Percentiles rank a stretch among this genome's conserved stretches.
phyloP scores from a whole-genome alignment of 2,329 filamentous ascomycete genomes.

The Sphaceloma murrayae region DNA sequence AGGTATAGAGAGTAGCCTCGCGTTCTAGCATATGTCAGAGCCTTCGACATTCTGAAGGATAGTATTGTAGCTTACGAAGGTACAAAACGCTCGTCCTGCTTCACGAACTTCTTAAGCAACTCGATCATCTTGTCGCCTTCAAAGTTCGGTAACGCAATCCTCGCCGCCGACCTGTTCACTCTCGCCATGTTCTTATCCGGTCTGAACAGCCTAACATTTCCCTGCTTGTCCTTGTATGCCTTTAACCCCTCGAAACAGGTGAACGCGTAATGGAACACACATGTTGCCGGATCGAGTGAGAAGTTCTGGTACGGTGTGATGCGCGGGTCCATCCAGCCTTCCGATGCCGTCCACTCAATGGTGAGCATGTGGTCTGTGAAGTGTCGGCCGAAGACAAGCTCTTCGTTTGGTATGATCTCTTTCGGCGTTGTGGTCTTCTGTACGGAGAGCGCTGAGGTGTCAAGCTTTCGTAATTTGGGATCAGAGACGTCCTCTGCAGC shows the following conservation, averaged over 20 bases:
- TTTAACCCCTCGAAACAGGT: slow-evolving; percentile 99
- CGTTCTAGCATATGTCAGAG: slow-evolving; percentile 29
- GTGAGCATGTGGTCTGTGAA: slow-evolving; percentile 99
- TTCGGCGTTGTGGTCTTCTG: slow-evolving; percentile 69
- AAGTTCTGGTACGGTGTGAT: slow-evolving; percentile 96
- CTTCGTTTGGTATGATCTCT: slow-evolving; percentile 59
- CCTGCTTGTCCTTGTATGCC: slow-evolving; percentile 81
- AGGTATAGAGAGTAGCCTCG: slow-evolving; percentile 92
- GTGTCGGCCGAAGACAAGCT: slow-evolving; percentile 78
- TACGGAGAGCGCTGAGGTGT: slow-evolving; percentile 66
- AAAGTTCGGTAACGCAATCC: slow-evolving; percentile 89
- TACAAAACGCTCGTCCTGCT: slow-evolving; percentile 82
- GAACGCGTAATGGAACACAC: slow-evolving; percentile 97
- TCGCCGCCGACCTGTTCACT: slow-evolving; percentile 79
- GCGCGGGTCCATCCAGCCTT: slow-evolving; percentile 73
- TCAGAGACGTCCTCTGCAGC: slow-evolving; percentile 38
- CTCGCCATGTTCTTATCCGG: slow-evolving; percentile 95
- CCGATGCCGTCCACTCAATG: slow-evolving; percentile 77
- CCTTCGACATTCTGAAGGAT: neutral
- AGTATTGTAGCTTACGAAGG: slow-evolving; percentile 48
- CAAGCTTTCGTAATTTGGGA: slow-evolving; percentile 56
- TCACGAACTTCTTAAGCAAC: slow-evolving; percentile 69
- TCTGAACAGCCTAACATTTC: slow-evolving; percentile 76
- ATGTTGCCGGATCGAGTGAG: slow-evolving; percentile 87
- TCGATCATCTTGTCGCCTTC: slow-evolving; percentile 63